A percentile compares a stretch with the other conserved stretches of the same genome.
These are phyloP conservation scores for Celoporthe dispersa DNA, from an alignment of 2,329 filamentous ascomycete species.

Conservation along the genomic window DNA sequence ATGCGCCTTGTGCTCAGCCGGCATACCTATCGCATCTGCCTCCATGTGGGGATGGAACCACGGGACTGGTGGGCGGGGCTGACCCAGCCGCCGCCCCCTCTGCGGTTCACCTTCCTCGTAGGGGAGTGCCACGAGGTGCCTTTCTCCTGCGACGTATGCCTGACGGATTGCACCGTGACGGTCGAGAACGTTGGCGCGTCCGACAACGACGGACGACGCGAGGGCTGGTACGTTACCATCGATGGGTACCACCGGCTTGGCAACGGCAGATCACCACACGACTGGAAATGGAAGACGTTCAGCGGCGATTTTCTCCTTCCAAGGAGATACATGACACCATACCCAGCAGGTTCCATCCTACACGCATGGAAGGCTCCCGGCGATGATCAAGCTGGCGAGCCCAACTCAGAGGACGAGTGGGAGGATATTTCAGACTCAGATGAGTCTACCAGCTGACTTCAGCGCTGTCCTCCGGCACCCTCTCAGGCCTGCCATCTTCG, in stretches of 20 bases:
- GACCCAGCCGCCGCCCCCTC: neutral
- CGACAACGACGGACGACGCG: neutral
- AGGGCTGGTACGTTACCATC: neutral
- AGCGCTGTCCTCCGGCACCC: neutral
- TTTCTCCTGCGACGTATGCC: neutral
- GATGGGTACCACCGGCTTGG: neutral
- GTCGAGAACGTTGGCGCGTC: neutral
- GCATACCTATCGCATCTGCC: neutral
- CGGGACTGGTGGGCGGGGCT: neutral
- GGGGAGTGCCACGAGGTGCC: neutral
- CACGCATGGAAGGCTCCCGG: neutral
- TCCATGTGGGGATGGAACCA: neutral
- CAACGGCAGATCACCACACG: neutral
- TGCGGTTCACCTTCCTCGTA: neutral
- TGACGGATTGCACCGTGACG: slow-evolving; percentile 4
- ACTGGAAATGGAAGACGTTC: neutral
- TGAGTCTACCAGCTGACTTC: neutral
- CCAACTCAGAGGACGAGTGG: neutral
- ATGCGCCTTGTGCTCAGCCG: neutral
- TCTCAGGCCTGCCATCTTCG: neutral
- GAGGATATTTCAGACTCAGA: neutral
- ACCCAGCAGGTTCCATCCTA: neutral
- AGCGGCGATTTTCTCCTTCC: neutral
- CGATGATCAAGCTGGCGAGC: neutral
- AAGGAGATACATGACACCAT: neutral